These are phyloP conservation scores for Lipomyces starkeyi DNA, from an alignment of 805 yeast genomes.

Conservation along the genomic window DNA sequence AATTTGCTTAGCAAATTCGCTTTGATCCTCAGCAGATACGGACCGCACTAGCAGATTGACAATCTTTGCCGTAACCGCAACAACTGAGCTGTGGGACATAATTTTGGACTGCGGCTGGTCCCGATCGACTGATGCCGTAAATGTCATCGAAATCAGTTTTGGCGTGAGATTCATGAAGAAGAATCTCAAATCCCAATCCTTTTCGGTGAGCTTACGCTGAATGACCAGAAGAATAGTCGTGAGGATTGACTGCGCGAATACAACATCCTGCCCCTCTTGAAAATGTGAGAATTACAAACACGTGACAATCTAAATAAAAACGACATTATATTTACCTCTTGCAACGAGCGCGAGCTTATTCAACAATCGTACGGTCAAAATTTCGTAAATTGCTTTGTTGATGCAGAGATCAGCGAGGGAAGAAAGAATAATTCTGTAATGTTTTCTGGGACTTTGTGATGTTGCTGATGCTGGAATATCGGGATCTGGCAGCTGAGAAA, in stretches of 20 bases:
- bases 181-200: conserved; percentile 37
- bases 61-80: conserved; percentile 38
- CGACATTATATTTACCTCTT: background rate
- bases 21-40: conserved; percentile 32
- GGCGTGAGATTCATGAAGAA: conserved; percentile 38
- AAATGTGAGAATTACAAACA: background rate
- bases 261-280: conserved; percentile 13
- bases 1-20: conserved; percentile 24
- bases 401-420: conserved; percentile 47
- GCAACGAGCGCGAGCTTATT: conserved; percentile 43
- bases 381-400: conserved; percentile 48
- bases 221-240: conserved; percentile 43
- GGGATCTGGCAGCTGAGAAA: conserved; percentile 59
- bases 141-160: conserved; percentile 32
- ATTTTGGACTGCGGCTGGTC: conserved; percentile 12
- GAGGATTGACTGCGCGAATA: conserved; percentile 41
- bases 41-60: conserved; percentile 40
- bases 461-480: conserved; percentile 37
- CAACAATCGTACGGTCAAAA: conserved; percentile 49
- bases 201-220: conserved; percentile 30
- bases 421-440: conserved; percentile 43
- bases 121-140: conserved; percentile 18
- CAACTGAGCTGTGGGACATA: conserved; percentile 18
- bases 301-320: background rate
- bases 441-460: conserved; percentile 36